Evolutionary conservation across 352 stramenopile species (phyloP).

Genomic region (Phytophthora nicotianae): DNA sequence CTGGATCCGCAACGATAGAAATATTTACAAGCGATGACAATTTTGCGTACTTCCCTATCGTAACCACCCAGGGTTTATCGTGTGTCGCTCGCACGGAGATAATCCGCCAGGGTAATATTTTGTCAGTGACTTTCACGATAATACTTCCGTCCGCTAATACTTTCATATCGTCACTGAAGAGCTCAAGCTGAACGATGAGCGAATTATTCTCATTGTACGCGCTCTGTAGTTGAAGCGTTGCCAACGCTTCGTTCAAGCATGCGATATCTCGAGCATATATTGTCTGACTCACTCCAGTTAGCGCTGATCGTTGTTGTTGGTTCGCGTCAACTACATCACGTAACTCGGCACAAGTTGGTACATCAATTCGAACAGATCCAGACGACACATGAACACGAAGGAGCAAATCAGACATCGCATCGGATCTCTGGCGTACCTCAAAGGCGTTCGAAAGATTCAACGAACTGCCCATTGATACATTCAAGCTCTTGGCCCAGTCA

Average conservation of each 20-base stretch:
- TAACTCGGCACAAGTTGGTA: constrained; percentile 22
- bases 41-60: constrained; percentile 1
- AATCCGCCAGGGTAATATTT: background rate
- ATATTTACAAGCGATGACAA: constrained; percentile 15
- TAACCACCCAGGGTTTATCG: constrained; percentile 8
- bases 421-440: constrained; percentile 18
- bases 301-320: background rate
- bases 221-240: constrained; percentile 12
- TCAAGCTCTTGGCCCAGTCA: constrained; percentile 12
- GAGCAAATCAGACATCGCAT: constrained; percentile 13
- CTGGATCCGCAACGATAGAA: constrained; percentile 7
- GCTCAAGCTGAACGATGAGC: constrained; percentile 14
- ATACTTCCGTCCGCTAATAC: constrained; percentile 16
- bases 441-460: constrained; percentile 33
- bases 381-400: constrained; percentile 26
- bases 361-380: constrained; percentile 15
- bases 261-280: constrained; percentile 22
- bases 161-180: constrained; percentile 24
- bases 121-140: constrained; percentile 10
- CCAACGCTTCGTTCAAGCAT: constrained; percentile 34
- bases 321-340: background rate
- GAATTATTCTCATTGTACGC: background rate
- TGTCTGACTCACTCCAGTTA: constrained; percentile 3
- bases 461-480: constrained; percentile 4
- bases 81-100: constrained; percentile 3